phyloP scores from a whole-genome alignment of 257 asterid species.

The Haberlea rhodopensis region DNA sequence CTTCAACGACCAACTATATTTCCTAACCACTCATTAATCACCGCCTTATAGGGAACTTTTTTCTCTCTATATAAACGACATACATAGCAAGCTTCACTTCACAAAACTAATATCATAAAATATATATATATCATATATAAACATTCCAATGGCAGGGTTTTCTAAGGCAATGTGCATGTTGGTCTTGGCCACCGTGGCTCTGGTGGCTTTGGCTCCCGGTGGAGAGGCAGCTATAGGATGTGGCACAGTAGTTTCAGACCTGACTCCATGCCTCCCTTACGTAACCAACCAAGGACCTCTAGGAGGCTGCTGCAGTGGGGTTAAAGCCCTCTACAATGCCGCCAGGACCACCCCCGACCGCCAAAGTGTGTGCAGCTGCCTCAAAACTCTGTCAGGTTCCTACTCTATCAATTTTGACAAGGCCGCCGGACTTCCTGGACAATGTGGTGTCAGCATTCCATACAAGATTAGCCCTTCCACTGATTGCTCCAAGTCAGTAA shows the following conservation, averaged over 20 bases:
- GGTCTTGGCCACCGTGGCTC: constrained; percentile 25
- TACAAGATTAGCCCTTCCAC: constrained; percentile 56
- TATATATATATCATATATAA: too few relatives aligned
- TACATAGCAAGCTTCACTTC: too few relatives aligned
- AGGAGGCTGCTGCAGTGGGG: constrained; percentile 46
- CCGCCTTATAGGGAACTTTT: neutral
- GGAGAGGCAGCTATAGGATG: constrained; percentile 37
- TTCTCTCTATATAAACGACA: neutral
- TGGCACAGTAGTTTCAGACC: constrained; percentile 19
- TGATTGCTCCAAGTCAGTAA: constrained; percentile 48
- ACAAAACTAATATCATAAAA: too few relatives aligned
- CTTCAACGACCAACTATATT: neutral
- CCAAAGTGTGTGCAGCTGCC: constrained; percentile 36
- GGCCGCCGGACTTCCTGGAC: constrained; percentile 51
- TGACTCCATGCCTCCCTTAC: constrained; percentile 39
- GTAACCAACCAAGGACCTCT: constrained; percentile 28
- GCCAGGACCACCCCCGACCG: constrained; percentile 44
- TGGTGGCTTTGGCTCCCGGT: constrained; percentile 26
- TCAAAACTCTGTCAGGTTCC: constrained; percentile 29
- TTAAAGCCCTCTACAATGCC: constrained; percentile 24
- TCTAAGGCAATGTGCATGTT: constrained; percentile 23
- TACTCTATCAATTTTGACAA: constrained; percentile 2
- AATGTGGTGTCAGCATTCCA: constrained; percentile 50
- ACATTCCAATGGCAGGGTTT: constrained; percentile 22
- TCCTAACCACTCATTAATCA: too few relatives aligned